phyloP scores from a whole-genome alignment of 129 eudicot species.

The Pittosporum tobira region DNA sequence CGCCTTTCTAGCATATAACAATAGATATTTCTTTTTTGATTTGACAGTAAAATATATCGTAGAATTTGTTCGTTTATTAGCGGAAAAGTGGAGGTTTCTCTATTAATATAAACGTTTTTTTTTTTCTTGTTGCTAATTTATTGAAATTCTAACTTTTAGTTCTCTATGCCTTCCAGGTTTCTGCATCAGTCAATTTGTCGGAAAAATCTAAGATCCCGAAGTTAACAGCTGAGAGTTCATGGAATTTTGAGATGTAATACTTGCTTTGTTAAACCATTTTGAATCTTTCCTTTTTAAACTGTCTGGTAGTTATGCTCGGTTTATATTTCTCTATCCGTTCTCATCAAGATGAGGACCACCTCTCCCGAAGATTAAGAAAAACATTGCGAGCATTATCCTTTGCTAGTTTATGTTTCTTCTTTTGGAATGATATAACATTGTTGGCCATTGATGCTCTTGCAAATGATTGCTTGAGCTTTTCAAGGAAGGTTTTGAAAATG shows the following conservation, averaged over 20 bases:
- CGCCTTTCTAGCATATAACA: too few species aligned
- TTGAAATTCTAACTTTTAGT: neutral
- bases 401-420: too few species aligned
- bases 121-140: neutral
- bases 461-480: too few species aligned
- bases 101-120: neutral
- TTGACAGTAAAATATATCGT: too few species aligned
- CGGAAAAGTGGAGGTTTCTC: neutral
- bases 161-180: conserved; percentile 27
- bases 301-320: neutral
- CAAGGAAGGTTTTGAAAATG: too few species aligned
- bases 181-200: conserved; percentile 53
- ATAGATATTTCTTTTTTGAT: too few species aligned
- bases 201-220: conserved; percentile 44
- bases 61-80: too few species aligned
- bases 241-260: conserved; percentile 44
- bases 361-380: too few species aligned
- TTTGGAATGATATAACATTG: too few species aligned
- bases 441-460: too few species aligned
- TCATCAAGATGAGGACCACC: neutral
- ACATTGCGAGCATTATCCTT: too few species aligned
- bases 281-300: neutral
- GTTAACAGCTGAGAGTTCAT: conserved; percentile 46
- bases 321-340: neutral
- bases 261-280: neutral